Base-by-base conservation (phyloP, 2,329 filamentous ascomycete species). In the Phyllosticta capitalensis region DNA sequence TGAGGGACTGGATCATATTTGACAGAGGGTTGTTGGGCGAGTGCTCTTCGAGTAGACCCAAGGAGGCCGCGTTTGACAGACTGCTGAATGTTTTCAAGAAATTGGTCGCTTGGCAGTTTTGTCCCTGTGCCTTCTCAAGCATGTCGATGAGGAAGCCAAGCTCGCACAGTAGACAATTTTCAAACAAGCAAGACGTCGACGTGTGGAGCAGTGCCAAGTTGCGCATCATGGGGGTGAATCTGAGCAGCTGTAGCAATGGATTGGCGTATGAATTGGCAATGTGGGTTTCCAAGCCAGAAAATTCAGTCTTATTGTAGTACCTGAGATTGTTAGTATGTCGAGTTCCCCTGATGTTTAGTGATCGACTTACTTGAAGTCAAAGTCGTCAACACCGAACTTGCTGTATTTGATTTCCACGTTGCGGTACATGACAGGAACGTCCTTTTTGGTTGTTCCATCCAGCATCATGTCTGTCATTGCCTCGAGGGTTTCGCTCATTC, bases 341-440 rank as follows among this genome's bases (percentile, higher is more conserved):
- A 30, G 10, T 26, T 19, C 38, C 38, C 17, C n/a, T 22, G 17
- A 9, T 3, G 14, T 12, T 20, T 5, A 54, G 49, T 2, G 38
- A 5, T 17, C 3, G 14, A 74, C 84, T 67, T 76, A 90, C 85
- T 88, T 88, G 74, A 99, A 99, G 72, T 99, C 94, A 71, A 99
- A 99, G 72, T 99, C 95, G 68, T 97, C 92, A n/a, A 99, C 91
- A 20, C 94, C 94, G 72, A 96, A 99, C 70, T 91, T 95, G 79
- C 92, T 96, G 77, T 97, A 99, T 71, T 96, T 96, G 76, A 99
- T 99, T 72, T 97, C 92, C 10, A 96, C 89, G 67, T 91, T 92
- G 64, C 89, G 86, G 72, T 99, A 99, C 77, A 94, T 90, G 9
- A 89, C 83, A 21, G 92, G 88, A 4, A 94, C 88, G 60, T 96